Conservation (phyloP, 371 early-diverging fungal genomes). For the Mortierella sp. region DNA sequence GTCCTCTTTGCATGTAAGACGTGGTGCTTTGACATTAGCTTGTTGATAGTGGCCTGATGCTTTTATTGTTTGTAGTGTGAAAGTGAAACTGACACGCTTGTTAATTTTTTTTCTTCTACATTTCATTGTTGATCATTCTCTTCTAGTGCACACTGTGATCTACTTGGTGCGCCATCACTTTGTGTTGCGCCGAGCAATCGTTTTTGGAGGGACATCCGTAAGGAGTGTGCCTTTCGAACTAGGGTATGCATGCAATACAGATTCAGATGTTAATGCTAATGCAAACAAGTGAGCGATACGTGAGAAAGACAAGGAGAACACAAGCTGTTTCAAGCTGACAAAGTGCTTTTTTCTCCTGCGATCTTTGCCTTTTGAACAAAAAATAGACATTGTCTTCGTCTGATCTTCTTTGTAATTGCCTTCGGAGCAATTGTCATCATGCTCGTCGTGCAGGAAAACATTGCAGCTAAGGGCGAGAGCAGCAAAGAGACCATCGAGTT, state of each 20-base stretch:
- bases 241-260: constrained; percentile 17
- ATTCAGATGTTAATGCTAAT: neutral
- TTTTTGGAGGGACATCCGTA: neutral
- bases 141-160: constrained; percentile 22
- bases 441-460: constrained; percentile 18
- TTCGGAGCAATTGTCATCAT: constrained; percentile 21
- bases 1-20: neutral
- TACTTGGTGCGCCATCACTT: constrained; percentile 16
- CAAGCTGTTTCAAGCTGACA: neutral
- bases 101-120: neutral
- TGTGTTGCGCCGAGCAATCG: constrained; percentile 14
- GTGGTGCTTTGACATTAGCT: neutral
- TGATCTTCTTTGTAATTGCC: constrained; percentile 25
- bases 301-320: neutral
- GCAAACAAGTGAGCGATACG: neutral
- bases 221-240: constrained; percentile 9
- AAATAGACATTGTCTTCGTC: constrained; percentile 38
- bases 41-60: neutral
- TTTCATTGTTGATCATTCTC: too few relatives aligned
- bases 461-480: neutral
- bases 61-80: neutral
- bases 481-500: neutral
- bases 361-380: too few relatives aligned
- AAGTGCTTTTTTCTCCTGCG: neutral
- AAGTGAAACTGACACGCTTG: neutral